Percentiles rank a stretch among this genome's conserved stretches.
phyloP scores from a whole-genome alignment of 1,284 basidiomycete genomes.

The Cutaneotrichosporon sp. region DNA sequence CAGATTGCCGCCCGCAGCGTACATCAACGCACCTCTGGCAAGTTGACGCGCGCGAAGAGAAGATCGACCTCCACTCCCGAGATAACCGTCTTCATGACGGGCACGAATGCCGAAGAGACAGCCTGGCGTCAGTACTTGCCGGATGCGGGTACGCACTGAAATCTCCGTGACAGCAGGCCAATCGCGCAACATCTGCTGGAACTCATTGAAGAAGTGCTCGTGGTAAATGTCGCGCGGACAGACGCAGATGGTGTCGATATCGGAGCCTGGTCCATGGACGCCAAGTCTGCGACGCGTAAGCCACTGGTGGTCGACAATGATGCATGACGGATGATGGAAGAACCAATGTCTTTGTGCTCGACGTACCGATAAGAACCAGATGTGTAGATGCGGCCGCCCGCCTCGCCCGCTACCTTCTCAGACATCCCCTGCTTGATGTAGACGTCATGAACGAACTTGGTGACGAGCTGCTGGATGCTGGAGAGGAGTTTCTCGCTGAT shows the following conservation, averaged over 20 bases:
- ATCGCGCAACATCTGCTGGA: constrained; percentile 84
- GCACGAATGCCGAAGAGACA: constrained; percentile 94
- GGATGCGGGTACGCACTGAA: constrained; percentile 63
- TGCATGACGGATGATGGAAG: background rate
- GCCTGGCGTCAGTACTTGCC: constrained; percentile 59
- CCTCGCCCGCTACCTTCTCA: constrained; percentile 76
- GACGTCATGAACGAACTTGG: constrained; percentile 87
- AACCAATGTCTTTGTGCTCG: background rate
- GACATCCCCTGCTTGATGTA: constrained; percentile 76
- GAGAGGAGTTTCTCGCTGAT: constrained; percentile 88
- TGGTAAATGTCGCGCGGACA: constrained; percentile 93
- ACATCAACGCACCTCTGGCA: constrained; percentile 40
- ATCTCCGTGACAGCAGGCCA: constrained; percentile 85
- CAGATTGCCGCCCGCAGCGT: background rate
- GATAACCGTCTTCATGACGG: constrained; percentile 89
- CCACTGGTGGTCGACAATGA: background rate
- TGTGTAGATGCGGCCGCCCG: constrained; percentile 98
- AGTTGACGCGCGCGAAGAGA: constrained; percentile 68
- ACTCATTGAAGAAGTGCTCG: constrained; percentile 93
- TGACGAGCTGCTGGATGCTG: constrained; percentile 82
- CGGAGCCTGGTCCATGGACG: constrained; percentile 91
- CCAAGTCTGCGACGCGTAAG: constrained; percentile 61
- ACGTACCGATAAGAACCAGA: constrained; percentile 84
- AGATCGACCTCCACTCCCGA: constrained; percentile 92
- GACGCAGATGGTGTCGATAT: constrained; percentile 99